phyloP scores from a whole-genome alignment of 495 filamentous ascomycete species.

The Tuber calosporum region DNA sequence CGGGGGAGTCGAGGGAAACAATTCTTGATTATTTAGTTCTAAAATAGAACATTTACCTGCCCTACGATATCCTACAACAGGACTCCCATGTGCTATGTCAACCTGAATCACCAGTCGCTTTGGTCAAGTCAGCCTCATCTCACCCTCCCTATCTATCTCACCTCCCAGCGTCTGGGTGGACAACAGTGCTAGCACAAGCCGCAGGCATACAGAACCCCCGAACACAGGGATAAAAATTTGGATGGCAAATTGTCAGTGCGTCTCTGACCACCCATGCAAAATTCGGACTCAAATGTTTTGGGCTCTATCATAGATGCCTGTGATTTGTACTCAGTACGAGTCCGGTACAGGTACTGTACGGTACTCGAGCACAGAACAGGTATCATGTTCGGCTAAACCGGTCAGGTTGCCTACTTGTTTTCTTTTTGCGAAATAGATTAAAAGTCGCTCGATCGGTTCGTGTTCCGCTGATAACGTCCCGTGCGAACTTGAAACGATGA shows the following conservation, averaged over 20 bases:
- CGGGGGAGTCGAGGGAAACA: neutral
- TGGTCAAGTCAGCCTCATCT: neutral
- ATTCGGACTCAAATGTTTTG: too few relatives aligned
- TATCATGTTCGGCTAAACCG: neutral
- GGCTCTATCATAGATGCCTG: too few relatives aligned
- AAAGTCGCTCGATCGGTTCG: neutral
- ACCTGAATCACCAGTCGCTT: neutral
- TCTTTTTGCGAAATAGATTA: neutral
- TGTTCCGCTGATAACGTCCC: neutral
- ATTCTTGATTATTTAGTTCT: neutral
- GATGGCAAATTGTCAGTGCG: too few relatives aligned
- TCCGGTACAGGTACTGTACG: too few relatives aligned
- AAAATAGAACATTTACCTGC: neutral
- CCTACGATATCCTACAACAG: too few relatives aligned
- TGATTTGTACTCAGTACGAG: too few relatives aligned
- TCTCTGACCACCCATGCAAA: too few relatives aligned
- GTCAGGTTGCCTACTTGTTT: neutral
- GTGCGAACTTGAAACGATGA: neutral
- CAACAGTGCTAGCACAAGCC: too few relatives aligned
- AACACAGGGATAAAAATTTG: too few relatives aligned
- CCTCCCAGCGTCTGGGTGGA: neutral
- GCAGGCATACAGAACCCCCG: too few relatives aligned
- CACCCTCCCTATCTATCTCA: neutral
- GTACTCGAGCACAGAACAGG: neutral
- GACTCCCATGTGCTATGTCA: neutral